Percentiles rank a stretch among this genome's conserved stretches.
Evolutionary conservation across 2,329 filamentous ascomycete genomes (phyloP).

Genomic region (Trichoderma atroviride): DNA sequence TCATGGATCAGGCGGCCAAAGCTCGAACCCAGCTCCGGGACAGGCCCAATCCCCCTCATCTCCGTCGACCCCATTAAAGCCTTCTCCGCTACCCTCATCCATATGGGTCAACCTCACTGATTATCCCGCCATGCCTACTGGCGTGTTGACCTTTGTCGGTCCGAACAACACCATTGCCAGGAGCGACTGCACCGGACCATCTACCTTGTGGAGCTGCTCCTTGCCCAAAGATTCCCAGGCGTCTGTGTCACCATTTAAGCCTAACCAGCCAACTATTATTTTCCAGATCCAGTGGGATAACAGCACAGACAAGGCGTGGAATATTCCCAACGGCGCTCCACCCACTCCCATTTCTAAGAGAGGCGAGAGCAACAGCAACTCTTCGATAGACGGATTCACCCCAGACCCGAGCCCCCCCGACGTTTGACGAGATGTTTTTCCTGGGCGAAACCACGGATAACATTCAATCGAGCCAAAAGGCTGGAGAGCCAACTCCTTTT

Average conservation of each 20-base stretch:
- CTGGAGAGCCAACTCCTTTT: conserved; percentile 86
- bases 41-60: not conserved
- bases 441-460: conserved; percentile 84
- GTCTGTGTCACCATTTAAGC: conserved; percentile 62
- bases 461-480: conserved; percentile 66
- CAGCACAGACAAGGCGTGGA: conserved; percentile 55
- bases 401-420: conserved; percentile 62
- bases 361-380: conserved; percentile 21
- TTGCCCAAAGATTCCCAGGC: conserved; percentile 77
- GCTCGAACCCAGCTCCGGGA: not conserved
- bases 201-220: conserved; percentile 83
- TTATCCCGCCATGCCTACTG: conserved; percentile 85
- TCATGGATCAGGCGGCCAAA: conserved; percentile 29
- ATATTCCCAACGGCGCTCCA: conserved; percentile 46
- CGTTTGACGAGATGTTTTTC: conserved; percentile 74
- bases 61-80: not conserved
- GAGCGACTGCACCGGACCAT: conserved; percentile 69
- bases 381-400: conserved; percentile 40
- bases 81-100: conserved; percentile 32
- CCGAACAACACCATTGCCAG: conserved; percentile 67
- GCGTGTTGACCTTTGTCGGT: conserved; percentile 75
- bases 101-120: conserved; percentile 83
- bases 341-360: conserved; percentile 37
- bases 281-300: conserved; percentile 77
- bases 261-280: conserved; percentile 75